Conservation (phyloP, 2,329 filamentous ascomycete genomes). For the Scopulariopsis brevicaulis region DNA sequence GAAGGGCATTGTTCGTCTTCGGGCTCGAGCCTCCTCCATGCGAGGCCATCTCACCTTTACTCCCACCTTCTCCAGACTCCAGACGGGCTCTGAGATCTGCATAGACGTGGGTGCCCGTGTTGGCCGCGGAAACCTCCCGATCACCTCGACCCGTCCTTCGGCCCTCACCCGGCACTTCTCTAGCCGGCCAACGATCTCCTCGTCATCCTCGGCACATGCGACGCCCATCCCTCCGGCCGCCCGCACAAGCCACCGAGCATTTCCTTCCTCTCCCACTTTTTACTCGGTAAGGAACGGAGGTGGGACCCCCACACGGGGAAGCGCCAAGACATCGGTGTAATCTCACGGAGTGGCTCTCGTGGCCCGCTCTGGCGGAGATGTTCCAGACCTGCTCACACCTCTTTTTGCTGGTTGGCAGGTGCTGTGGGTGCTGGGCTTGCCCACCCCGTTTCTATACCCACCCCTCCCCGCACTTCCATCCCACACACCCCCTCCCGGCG, state of each 20-base stretch:
- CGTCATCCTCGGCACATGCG: neutral
- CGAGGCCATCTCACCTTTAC: no score
- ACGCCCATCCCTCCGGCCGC: neutral
- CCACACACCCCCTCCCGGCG: neutral
- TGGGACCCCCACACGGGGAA: neutral
- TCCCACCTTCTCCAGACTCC: no score
- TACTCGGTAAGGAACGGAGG: neutral
- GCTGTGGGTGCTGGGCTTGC: neutral
- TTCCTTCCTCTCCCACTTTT: no score
- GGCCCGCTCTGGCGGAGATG: neutral
- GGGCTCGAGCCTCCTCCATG: neutral
- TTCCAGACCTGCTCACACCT: neutral
- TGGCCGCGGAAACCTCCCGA: neutral
- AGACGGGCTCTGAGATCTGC: no score
- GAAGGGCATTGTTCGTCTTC: neutral
- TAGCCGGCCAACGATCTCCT: neutral
- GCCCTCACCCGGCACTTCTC: neutral
- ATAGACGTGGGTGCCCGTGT: no score
- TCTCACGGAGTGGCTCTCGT: neutral
- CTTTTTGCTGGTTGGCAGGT: neutral
- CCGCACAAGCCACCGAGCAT: neutral
- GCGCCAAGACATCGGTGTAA: neutral
- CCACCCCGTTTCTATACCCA: neutral
- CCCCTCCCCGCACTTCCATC: neutral
- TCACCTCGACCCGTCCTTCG: neutral